These are phyloP conservation scores for Brassica napus DNA, from an alignment of 345 rosid species.

Conservation along the genomic window Da-Ae NC_063448.1:22578001-22578500, in stretches of 20 bases:
- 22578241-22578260: constrained; percentile 4
- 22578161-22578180: too few species aligned
- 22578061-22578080: too few species aligned
- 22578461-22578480: constrained; percentile 15
- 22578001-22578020: too few species aligned
- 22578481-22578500: background rate
- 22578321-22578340: background rate
- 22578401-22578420: constrained; percentile 22
- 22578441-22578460: constrained; percentile 13
- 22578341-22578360: constrained; percentile 33
- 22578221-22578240: too few species aligned
- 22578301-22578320: background rate
- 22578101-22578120: too few species aligned
- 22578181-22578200: too few species aligned
- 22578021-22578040: too few species aligned
- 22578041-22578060: too few species aligned
- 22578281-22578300: background rate
- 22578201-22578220: too few species aligned
- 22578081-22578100: too few species aligned
- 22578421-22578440: constrained; percentile 30
- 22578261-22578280: background rate
- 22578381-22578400: constrained; percentile 39
- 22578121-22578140: too few species aligned
- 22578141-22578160: too few species aligned
- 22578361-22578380: constrained; percentile 23